phyloP scores from a whole-genome alignment of 495 filamentous ascomycete genomes.

The Pseudoneurospora amorphoporcata region DNA sequence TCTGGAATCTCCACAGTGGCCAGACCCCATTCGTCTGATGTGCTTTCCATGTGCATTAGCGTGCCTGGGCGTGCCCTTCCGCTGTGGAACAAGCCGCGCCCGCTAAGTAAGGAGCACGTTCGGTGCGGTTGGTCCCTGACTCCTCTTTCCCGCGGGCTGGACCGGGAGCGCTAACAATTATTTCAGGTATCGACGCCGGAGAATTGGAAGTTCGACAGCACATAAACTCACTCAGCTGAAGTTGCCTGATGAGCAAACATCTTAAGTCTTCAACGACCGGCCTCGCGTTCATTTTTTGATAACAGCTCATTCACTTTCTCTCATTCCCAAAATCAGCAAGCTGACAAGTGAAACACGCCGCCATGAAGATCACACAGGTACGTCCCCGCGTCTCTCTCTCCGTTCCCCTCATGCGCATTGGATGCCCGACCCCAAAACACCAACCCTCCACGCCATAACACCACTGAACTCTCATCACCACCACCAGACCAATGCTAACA shows the following conservation, averaged over 20 bases:
- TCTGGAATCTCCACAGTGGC: not conserved
- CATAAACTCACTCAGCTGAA: not conserved
- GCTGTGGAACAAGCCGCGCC: not conserved
- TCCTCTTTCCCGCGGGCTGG: not conserved
- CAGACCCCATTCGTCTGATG: not conserved
- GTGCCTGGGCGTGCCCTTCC: no score
- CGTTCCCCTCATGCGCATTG: not conserved
- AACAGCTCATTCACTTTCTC: not conserved
- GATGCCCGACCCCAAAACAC: not conserved
- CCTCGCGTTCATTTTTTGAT: not conserved
- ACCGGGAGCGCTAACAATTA: not conserved
- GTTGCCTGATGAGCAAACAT: not conserved
- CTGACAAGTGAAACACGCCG: not conserved
- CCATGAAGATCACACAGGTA: conserved; percentile 2
- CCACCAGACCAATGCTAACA: not conserved
- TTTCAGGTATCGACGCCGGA: not conserved
- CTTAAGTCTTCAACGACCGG: not conserved
- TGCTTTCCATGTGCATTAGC: not conserved
- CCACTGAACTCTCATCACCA: not conserved
- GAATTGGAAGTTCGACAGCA: not conserved
- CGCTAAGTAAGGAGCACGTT: not conserved
- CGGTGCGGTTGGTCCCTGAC: not conserved
- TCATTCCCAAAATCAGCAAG: not conserved
- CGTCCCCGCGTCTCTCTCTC: not conserved
- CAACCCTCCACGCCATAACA: not conserved